A percentile compares a stretch with the other conserved stretches of the same genome.
Conservation (phyloP, 768 basidiomycete genomes). For the Hydnomerulius pinastri region DNA sequence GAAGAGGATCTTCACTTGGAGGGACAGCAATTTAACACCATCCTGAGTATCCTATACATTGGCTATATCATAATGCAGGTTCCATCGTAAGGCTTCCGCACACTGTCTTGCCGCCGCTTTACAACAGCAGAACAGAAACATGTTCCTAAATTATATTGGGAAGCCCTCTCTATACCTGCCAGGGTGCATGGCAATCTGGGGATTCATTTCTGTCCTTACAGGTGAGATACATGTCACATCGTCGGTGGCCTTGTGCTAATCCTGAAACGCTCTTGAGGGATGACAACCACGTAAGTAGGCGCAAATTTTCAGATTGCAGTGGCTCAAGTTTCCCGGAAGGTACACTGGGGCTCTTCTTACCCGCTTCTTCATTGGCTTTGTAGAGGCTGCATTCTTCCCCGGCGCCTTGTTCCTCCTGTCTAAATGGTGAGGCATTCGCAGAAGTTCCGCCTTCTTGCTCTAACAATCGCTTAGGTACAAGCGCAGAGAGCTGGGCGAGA, state of each 20-base stretch:
- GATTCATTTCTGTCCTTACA: constrained; percentile 55
- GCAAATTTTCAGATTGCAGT: background rate
- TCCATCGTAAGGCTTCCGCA: constrained; percentile 54
- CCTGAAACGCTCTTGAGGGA: constrained; percentile 28
- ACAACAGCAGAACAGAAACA: constrained; percentile 50
- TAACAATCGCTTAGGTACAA: constrained; percentile 67
- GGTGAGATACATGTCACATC: constrained; percentile 36
- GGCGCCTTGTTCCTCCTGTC: constrained; percentile 49
- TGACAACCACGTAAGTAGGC: constrained; percentile 41
- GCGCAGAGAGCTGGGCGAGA: constrained; percentile 65
- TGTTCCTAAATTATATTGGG: constrained; percentile 67
- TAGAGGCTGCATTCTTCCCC: constrained; percentile 74
- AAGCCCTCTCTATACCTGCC: constrained; percentile 71
- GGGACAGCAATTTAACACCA: constrained; percentile 63
- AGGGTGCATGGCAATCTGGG: constrained; percentile 71
- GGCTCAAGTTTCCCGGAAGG: constrained; percentile 32
- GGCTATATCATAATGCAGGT: constrained; percentile 82
- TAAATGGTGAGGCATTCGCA: constrained; percentile 34
- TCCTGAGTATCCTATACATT: constrained; percentile 68
- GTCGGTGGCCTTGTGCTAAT: background rate
- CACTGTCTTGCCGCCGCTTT: background rate
- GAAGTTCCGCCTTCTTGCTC: constrained; percentile 41
- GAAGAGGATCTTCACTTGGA: constrained; percentile 65
- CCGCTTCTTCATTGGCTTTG: constrained; percentile 76
- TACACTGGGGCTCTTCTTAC: constrained; percentile 67